Percentiles rank a stretch among this genome's conserved stretches.
phyloP scores from a whole-genome alignment of 257 asterid genomes.

The Ehretia macrophylla region DNA sequence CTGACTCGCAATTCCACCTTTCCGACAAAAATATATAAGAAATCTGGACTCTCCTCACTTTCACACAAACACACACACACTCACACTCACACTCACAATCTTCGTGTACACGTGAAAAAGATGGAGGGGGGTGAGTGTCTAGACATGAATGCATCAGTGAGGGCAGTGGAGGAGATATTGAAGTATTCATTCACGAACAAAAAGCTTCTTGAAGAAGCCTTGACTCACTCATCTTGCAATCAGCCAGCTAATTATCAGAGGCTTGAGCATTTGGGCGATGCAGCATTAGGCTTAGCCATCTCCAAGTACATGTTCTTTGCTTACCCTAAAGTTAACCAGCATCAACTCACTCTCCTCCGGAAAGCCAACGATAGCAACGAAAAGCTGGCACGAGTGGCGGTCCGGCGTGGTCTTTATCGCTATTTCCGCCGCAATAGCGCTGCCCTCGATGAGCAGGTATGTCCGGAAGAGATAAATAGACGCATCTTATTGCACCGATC shows the following conservation, averaged over 20 bases:
- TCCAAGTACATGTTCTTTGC: constrained; percentile 39
- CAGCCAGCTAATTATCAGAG: constrained; percentile 62
- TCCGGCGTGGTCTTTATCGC: constrained; percentile 45
- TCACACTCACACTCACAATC: too few species aligned
- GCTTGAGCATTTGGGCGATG: constrained; percentile 79
- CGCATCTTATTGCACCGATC: too few species aligned
- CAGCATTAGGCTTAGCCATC: constrained; percentile 55
- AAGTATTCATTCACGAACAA: constrained; percentile 37
- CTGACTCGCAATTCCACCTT: too few species aligned
- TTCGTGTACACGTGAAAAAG: too few species aligned
- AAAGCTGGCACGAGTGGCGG: constrained; percentile 80
- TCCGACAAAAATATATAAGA: too few species aligned
- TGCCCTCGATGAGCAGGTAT: constrained; percentile 47
- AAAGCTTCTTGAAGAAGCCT: constrained; percentile 62
- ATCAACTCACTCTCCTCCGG: constrained; percentile 61
- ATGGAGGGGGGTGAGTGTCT: too few species aligned
- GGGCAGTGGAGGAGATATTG: constrained; percentile 50
- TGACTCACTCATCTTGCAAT: constrained; percentile 72
- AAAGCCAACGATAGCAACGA: constrained; percentile 78
- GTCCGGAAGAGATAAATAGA: too few species aligned
- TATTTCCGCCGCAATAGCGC: constrained; percentile 55
- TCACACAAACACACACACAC: too few species aligned
- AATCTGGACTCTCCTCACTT: too few species aligned
- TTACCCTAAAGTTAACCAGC: constrained; percentile 54
- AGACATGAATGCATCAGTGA: constrained; percentile 39